These are phyloP conservation scores for Blastobotrys proliferans DNA, from an alignment of 1,139 yeast species.

Conservation along the genomic window DNA sequence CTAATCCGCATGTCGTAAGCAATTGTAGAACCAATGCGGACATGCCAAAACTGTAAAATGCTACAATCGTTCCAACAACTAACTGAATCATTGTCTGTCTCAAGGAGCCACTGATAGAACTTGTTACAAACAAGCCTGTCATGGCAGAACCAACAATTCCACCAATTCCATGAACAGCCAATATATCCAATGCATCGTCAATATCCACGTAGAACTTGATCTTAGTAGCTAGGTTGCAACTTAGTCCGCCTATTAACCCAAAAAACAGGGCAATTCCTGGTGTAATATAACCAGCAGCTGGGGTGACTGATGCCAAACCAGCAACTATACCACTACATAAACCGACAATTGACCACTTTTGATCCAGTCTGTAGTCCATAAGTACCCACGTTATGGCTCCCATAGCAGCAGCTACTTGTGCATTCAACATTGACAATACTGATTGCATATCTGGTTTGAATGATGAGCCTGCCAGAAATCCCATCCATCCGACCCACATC, in stretches of 20 bases:
- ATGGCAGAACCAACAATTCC: slow-evolving; percentile 78
- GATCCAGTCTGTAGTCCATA: slow-evolving; percentile 83
- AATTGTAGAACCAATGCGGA: slow-evolving; percentile 40
- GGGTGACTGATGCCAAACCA: slow-evolving; percentile 93
- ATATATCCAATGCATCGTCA: slow-evolving; percentile 95
- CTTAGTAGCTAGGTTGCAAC: slow-evolving; percentile 82
- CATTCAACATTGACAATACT: slow-evolving; percentile 45
- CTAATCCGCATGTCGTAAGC: slow-evolving; percentile 39
- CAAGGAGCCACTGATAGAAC: slow-evolving; percentile 66
- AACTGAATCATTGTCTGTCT: slow-evolving; percentile 41
- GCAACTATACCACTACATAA: slow-evolving; percentile 91
- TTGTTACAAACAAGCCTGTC: slow-evolving; percentile 93
- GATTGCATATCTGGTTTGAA: slow-evolving; percentile 13
- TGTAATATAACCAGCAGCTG: slow-evolving; percentile 95
- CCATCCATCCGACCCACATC: slow-evolving; percentile 98
- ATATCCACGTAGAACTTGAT: slow-evolving; percentile 66
- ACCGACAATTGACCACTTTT: slow-evolving; percentile 93
- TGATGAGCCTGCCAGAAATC: slow-evolving; percentile 90
- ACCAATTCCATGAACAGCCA: slow-evolving; percentile 91
- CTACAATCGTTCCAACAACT: slow-evolving; percentile 43
- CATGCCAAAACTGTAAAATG: slow-evolving; percentile 42
- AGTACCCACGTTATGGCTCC: slow-evolving; percentile 95
- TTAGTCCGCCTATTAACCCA: slow-evolving; percentile 74
- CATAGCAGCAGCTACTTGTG: slow-evolving; percentile 85
- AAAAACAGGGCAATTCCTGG: slow-evolving; percentile 81